A percentile compares a stretch with the other conserved stretches of the same genome.
Conservation (phyloP, 23 red algal genomes). For the Agarophyton chilense region DNA sequence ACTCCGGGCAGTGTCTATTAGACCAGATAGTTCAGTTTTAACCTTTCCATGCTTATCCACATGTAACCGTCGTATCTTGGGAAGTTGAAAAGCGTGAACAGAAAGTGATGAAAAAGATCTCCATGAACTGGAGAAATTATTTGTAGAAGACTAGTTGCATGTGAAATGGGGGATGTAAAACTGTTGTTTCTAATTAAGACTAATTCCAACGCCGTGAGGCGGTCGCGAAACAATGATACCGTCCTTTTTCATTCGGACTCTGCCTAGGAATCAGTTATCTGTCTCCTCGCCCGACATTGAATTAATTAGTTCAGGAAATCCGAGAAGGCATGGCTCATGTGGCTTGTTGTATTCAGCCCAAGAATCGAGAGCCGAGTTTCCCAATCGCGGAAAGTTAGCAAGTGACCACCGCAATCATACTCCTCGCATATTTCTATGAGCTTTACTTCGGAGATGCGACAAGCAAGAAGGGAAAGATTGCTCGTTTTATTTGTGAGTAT, state of each 20-base stretch:
- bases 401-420: not conserved
- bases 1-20: no score
- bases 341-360: no score
- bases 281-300: not conserved
- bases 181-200: not conserved
- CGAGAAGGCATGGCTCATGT: not conserved
- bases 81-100: no score
- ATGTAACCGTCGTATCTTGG: no score
- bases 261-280: not conserved
- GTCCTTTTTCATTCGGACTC: not conserved
- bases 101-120: no score
- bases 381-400: no score
- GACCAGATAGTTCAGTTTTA: no score
- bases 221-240: not conserved
- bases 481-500: slow-evolving; percentile 37
- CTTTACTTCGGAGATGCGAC: not conserved
- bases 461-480: slow-evolving; percentile 27
- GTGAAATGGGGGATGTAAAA: no score
- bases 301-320: not conserved
- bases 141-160: no score
- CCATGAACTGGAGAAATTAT: no score
- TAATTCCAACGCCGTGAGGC: not conserved
- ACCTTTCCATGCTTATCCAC: no score
- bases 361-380: no score
- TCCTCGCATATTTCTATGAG: not conserved